Base-by-base conservation (phyloP, 768 basidiomycete genomes). In the Amanita phalloides region DNA sequence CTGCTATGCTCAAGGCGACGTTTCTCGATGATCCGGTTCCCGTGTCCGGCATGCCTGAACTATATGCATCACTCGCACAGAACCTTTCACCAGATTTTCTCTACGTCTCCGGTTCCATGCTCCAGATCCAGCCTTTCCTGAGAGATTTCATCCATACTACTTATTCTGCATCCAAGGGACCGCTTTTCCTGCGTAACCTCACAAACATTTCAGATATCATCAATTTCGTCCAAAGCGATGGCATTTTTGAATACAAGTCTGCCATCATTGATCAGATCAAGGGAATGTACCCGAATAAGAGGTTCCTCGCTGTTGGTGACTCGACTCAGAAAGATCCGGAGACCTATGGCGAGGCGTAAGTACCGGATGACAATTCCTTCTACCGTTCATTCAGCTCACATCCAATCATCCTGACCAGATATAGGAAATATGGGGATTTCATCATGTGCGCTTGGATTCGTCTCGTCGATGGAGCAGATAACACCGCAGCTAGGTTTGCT, bases 311-410 rank as follows among this genome's bases (percentile, higher is more conserved):
- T 4, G 61, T 74, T 28, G 73, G 73, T 6, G 73, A 74, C 57
- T 74, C 73, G 9, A 72, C 71, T 10, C 66, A 74, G 56, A 68
- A 66, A 56, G 73, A 74, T 53, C 72, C 73, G 3, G 73, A 74
- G 56, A 69, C 66, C 8, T 73, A 74, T 57, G 73, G 61, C 35
- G 65, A 64, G 55, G 67, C 67, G 71, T 74, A 49, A 57, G 70
- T 67, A 32, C 21, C 21, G 20, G 42, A 32, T 37, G 2, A 42
- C 20, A 39, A 37, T n/a, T 44, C 33, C 7, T 38, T 49, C 14
- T 36, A 33, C 17, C 17, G 17, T 17, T 32, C 20, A 17, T 30
- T 41, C 13, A 32, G 11, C 41, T 32, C 32, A 32, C 8, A 2
- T 7, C 13, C 4, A n/a, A 6, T 35, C 14, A 44, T 8, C 45